Percentiles rank a stretch among this genome's conserved stretches.
These are phyloP conservation scores for Herpetomonas samuelpessoai DNA, from an alignment of 208 protist species.

Conservation along the genomic window DNA sequence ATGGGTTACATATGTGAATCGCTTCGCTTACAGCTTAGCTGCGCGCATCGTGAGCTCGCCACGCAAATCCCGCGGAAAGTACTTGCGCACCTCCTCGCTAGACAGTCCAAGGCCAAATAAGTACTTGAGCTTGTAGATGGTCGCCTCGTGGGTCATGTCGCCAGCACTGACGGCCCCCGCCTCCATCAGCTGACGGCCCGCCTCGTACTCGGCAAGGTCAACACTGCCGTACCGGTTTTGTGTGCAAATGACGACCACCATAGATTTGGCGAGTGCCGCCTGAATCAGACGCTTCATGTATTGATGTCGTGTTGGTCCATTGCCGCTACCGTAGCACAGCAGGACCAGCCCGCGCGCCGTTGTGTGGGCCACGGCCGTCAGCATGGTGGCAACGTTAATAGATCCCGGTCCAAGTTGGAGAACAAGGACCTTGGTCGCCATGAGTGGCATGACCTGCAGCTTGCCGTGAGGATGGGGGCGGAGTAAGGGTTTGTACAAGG, in stretches of 20 bases:
- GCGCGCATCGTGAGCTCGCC: conserved; percentile 19
- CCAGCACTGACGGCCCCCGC: conserved; percentile 62
- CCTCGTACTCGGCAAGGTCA: conserved; percentile 76
- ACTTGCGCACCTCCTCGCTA: conserved; percentile 26
- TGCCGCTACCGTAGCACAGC: conserved; percentile 92
- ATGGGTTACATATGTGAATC: conserved; percentile 2
- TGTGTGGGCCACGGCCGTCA: conserved; percentile 24
- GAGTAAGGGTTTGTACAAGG: conserved; percentile 39
- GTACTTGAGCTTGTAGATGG: conserved; percentile 90
- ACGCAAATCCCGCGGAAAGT: conserved; percentile 33
- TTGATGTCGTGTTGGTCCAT: conserved; percentile 66
- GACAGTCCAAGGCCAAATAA: conserved; percentile 62
- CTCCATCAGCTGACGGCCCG: conserved; percentile 53
- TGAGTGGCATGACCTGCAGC: conserved; percentile 51
- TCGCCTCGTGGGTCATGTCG: conserved; percentile 93
- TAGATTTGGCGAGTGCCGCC: conserved; percentile 54
- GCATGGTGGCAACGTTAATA: conserved; percentile 17
- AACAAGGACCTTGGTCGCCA: conserved; percentile 43
- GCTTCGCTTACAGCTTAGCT: conserved; percentile 20
- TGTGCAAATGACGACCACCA: conserved; percentile 90
- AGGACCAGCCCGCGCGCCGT: conserved; percentile 84
- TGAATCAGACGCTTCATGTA: conserved; percentile 73
- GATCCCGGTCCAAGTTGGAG: conserved; percentile 83
- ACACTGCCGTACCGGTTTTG: conserved; percentile 85
- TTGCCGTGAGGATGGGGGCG: conserved; percentile 38